These are phyloP conservation scores for Boletales sp. DNA, from an alignment of 768 basidiomycete genomes.

Conservation along the genomic window DNA sequence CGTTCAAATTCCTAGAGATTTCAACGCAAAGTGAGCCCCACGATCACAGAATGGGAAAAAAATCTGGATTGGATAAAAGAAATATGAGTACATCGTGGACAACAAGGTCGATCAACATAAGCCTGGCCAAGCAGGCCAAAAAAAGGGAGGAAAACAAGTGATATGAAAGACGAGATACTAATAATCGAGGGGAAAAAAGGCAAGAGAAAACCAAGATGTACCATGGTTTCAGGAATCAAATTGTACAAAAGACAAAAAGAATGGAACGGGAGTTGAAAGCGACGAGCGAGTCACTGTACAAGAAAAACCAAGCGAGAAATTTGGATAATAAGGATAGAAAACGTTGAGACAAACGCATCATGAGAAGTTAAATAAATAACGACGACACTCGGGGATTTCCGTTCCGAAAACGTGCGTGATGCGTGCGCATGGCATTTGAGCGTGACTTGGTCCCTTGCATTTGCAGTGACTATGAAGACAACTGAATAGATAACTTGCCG, in stretches of 20 bases:
- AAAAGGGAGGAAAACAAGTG: background rate
- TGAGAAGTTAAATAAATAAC: constrained; percentile 19
- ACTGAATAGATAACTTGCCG: constrained; percentile 28
- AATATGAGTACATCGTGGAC: constrained; percentile 16
- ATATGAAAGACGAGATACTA: background rate
- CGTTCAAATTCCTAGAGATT: background rate
- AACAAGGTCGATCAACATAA: constrained; percentile 8
- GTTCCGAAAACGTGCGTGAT: constrained; percentile 27
- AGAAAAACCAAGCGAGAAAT: constrained; percentile 16
- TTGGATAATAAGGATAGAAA: constrained; percentile 29
- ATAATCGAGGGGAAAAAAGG: constrained; percentile 1
- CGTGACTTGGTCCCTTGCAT: constrained; percentile 17
- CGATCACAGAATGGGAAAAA: background rate
- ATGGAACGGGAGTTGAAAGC: background rate
- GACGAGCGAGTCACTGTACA: constrained; percentile 10
- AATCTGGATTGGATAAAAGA: constrained; percentile 10
- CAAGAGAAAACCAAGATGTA: constrained; percentile 7
- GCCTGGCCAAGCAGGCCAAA: constrained; percentile 25
- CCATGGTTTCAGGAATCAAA: constrained; percentile 6
- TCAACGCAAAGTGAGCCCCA: background rate
- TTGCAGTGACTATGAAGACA: constrained; percentile 26
- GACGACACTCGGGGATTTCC: constrained; percentile 6
- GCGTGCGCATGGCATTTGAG: constrained; percentile 16
- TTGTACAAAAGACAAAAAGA: background rate
- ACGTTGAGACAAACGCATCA: constrained; percentile 5